A percentile compares a stretch with the other conserved stretches of the same genome.
Evolutionary conservation across 2,329 filamentous ascomycete genomes (phyloP).

Genomic region (Boeremia lycopersici): DNA sequence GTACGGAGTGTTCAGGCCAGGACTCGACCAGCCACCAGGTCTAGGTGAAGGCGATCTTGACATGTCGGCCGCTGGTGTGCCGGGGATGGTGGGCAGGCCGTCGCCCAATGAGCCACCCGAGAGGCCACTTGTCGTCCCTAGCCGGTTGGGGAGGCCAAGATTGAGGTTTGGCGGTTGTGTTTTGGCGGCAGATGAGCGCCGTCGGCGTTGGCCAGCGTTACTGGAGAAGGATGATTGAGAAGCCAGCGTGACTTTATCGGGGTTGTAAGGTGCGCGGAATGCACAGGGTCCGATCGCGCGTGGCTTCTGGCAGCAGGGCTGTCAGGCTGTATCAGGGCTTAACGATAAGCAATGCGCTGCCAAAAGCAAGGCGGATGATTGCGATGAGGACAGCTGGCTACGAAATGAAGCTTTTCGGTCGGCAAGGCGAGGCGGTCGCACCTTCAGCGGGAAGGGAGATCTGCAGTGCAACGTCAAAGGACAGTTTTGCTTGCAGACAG

Average conservation of each 20-base stretch:
- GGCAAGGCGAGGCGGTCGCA: constrained; percentile 30
- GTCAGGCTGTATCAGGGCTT: constrained; percentile 4
- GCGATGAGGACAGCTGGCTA: constrained; percentile 38
- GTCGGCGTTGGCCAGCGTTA: constrained; percentile 48
- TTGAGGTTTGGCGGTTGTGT: constrained; percentile 37
- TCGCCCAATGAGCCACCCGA: constrained; percentile 41
- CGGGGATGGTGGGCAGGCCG: constrained; percentile 46
- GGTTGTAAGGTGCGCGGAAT: constrained; percentile 35
- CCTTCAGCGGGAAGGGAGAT: constrained; percentile 21
- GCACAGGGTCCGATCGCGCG: constrained; percentile 17
- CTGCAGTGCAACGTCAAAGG: constrained; percentile 30
- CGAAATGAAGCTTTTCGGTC: constrained; percentile 23
- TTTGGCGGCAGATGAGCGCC: constrained; percentile 48
- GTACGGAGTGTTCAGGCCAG: constrained; percentile 72
- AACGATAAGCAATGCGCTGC: constrained; percentile 19
- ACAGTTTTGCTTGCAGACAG: constrained; percentile 18
- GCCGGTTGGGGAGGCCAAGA: constrained; percentile 38
- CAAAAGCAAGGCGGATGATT: constrained; percentile 25
- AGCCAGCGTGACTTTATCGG: constrained; percentile 46
- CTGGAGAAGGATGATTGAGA: constrained; percentile 45
- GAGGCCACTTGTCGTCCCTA: constrained; percentile 43
- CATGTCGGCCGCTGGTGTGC: constrained; percentile 62
- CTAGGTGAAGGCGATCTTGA: constrained; percentile 86
- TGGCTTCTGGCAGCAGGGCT: constrained; percentile 18
- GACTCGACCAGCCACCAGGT: constrained; percentile 87